Percentiles rank a stretch among this genome's conserved stretches.
These are phyloP conservation scores for Paracorniculantispora psalliotae DNA, from an alignment of 2,329 filamentous ascomycete species.

Conservation along the genomic window DNA sequence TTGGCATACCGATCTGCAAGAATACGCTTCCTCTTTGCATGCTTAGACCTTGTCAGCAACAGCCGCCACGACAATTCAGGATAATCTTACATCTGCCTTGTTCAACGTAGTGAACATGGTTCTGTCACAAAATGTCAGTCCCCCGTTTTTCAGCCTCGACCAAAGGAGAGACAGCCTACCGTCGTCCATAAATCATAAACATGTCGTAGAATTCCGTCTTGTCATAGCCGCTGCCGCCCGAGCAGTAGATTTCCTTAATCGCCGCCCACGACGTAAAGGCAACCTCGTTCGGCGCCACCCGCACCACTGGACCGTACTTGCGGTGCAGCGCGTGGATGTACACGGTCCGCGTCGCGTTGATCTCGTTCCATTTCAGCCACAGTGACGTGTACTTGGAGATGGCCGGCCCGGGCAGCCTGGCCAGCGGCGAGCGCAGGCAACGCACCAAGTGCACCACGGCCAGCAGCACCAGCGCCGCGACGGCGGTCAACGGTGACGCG, in stretches of 20 bases:
- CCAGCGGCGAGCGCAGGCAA: slow-evolving; percentile 29
- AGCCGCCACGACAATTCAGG: neutral
- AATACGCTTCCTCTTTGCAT: slow-evolving; percentile 57
- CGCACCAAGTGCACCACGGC: slow-evolving; percentile 22
- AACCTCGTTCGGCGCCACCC: slow-evolving; percentile 54
- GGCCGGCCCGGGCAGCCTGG: slow-evolving; percentile 43
- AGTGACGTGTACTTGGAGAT: slow-evolving; percentile 46
- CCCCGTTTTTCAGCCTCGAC: neutral
- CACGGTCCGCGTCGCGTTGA: slow-evolving; percentile 45
- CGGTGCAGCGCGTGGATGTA: slow-evolving; percentile 54
- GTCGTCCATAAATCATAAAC: slow-evolving; percentile 53
- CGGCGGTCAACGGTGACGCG: slow-evolving; percentile 24
- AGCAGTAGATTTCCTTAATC: slow-evolving; percentile 59
- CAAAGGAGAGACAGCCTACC: slow-evolving; percentile 31
- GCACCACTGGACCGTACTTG: slow-evolving; percentile 52
- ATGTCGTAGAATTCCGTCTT: slow-evolving; percentile 61
- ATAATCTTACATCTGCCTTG: slow-evolving; percentile 43
- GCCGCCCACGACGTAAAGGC: slow-evolving; percentile 52
- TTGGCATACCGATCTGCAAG: slow-evolving; percentile 66
- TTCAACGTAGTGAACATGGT: slow-evolving; percentile 58
- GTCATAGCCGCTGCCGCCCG: slow-evolving; percentile 58
- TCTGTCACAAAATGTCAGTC: slow-evolving; percentile 26
- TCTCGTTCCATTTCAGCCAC: slow-evolving; percentile 51
- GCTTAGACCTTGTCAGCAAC: slow-evolving; percentile 33
- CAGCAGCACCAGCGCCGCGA: slow-evolving; percentile 22